Percentiles rank a stretch among this genome's conserved stretches.
Evolutionary conservation across 2,329 filamentous ascomycete genomes (phyloP).

Genomic region (Colletotrichum melonis): DNA sequence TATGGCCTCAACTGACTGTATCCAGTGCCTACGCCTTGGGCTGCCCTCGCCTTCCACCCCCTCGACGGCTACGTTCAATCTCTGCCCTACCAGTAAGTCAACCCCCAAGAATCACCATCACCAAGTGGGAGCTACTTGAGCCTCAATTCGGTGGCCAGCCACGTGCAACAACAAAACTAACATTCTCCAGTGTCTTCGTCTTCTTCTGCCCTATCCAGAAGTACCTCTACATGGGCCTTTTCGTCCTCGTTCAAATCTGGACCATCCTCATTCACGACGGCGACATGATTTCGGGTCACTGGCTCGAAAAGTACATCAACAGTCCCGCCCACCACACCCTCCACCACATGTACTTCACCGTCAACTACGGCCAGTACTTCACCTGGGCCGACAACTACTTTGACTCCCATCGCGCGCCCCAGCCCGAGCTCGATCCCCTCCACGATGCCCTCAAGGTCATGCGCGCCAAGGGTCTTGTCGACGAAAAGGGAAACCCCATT

Average conservation of each 20-base stretch:
- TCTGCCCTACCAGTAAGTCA: constrained; percentile 56
- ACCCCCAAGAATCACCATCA: not conserved
- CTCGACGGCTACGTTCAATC: constrained; percentile 59
- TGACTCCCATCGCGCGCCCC: constrained; percentile 56
- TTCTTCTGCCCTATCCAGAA: constrained; percentile 59
- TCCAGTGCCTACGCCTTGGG: constrained; percentile 59
- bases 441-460: constrained; percentile 57
- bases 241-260: constrained; percentile 58
- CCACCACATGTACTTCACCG: constrained; percentile 62
- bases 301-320: constrained; percentile 59
- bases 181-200: constrained; percentile 49
- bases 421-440: constrained; percentile 55
- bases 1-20: not conserved
- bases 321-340: constrained; percentile 60
- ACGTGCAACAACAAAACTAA: constrained; percentile 17
- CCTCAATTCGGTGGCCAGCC: not conserved
- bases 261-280: constrained; percentile 62
- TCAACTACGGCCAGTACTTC: constrained; percentile 62
- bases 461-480: constrained; percentile 56
- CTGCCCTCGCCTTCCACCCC: constrained; percentile 59
- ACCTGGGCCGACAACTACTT: constrained; percentile 59
- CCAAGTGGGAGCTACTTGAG: not conserved
- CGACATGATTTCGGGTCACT: constrained; percentile 60
- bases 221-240: constrained; percentile 57
- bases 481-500: constrained; percentile 55